Evolutionary conservation across 1,284 basidiomycete genomes (phyloP), one percentile per base, ranked within the genome.

Genomic region (Fomitopsis palustris): DNA sequence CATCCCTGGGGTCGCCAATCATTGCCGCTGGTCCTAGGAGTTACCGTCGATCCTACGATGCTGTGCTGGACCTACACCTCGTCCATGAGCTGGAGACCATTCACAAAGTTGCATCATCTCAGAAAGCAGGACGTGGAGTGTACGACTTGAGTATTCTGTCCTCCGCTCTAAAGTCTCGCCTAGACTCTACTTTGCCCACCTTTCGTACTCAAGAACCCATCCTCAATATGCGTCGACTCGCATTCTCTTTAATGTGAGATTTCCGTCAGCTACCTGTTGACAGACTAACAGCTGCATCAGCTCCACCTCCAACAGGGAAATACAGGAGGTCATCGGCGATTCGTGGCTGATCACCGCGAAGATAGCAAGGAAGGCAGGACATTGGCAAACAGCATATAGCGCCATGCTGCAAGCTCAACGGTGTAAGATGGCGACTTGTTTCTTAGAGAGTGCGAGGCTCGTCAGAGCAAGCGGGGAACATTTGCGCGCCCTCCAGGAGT

Each of bases 381-480:
- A 99, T 72, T 89, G 87, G 78, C 97, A 99, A 76, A 98, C 96
- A 0, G 95, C 97, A 2, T 99, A 99, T 71, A 98, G 93, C 68
- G 96, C 97, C 1, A 87, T 94, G 57, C 81, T 99, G 0, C 97
- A 99, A 74, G 94, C 95, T 0, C 84, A 87, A 58, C 89, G 95
- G 69, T 84, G 81, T 63, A 81, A 87, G 35, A 84, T 88, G 0
- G 83, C 85, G 0, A 95, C 92, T 68, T 87, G 91, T 3, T 98
- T 97, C 75, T 83, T 98, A 45, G 94, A 99, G 72, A 92, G 90
- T 65, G 93, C 94, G 1, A 98, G 96, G 72, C 83, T 99, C 3
- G 77, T 93, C 51, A 90, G 89, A 62, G 84, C 85, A 4, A 86
- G 83, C 54, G 95, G 93, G 9, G 91, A 97, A 65, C 86, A 90